Evolutionary conservation across 164 flowering plant species (phyloP), one percentile per base, ranked within the genome.

Genomic region (Echeveria elegans): DNA sequence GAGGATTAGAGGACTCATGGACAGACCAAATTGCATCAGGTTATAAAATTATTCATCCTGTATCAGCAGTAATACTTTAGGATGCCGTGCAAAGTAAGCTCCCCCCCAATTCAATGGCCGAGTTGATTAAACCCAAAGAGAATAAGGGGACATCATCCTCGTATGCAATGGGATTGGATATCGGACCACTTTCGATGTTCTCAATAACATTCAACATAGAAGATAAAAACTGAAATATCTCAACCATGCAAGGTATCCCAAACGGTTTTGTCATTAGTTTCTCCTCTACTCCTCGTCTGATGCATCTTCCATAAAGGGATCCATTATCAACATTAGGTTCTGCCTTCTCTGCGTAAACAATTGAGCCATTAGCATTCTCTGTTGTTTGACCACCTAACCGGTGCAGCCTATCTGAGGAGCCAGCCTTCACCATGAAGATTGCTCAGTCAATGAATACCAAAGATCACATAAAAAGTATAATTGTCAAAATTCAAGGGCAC

Each of bases 141-240:
- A 86, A 86, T 19, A 84, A 78, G n/a, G 88, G 88, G 6, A 82
- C 82, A 77, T 86, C 88, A 75, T 86, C 90, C 73, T 86, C 85
- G 73, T 79, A 82, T 58, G 88, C 80, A 64, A 84, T 68, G 30
- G 85, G 76, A 69, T 82, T 80, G 21, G 86, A 79, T 70, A 77
- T 72, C 16, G 81, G 75, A 63, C 80, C 81, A 53, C 76, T 68
- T 68, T 71, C 86, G 59, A 70, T 71, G 38, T 75, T 68, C 71
- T 84, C 88, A 73, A 75, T 72, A 34, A 73, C 80, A 77, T 82
- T 82, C 52, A 86, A 67, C 48, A 84, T 68, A 21, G 88, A 81
- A 43, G 86, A 86, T 24, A 86, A 64, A 64, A 86, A 86, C 63
- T 82, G 82, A 68, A 86, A 84, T 66, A 82, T 86, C 72, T 86